These are phyloP conservation scores for Sphagnum tenellum DNA, from an alignment of 225 moss, liverwort and hornwort genomes.

Conservation along the genomic window DNA sequence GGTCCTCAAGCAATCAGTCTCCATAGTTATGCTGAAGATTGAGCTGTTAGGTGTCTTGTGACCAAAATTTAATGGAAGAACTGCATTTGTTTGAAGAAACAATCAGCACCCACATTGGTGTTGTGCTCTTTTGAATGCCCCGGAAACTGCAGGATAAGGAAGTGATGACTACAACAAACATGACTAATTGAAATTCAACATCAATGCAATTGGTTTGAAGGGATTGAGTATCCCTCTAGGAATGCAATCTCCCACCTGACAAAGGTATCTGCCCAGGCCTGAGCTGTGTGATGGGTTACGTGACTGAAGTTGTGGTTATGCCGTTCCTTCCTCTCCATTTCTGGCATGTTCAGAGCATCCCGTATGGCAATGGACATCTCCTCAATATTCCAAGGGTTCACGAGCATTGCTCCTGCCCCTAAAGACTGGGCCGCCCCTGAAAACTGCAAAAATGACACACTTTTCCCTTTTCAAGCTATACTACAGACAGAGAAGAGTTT, in stretches of 20 bases:
- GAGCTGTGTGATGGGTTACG: slow-evolving; percentile 90
- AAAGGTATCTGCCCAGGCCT: slow-evolving; percentile 98
- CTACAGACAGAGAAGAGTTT: neutral
- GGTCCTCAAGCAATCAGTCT: too few relatives aligned
- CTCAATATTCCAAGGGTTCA: slow-evolving; percentile 98
- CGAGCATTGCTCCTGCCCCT: slow-evolving; percentile 94
- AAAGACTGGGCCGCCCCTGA: slow-evolving; percentile 97
- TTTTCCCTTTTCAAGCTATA: neutral
- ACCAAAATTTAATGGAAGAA: too few relatives aligned
- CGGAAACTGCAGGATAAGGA: too few relatives aligned
- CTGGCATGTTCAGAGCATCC: slow-evolving; percentile 74
- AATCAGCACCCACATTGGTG: too few relatives aligned
- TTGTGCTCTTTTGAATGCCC: too few relatives aligned
- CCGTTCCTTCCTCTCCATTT: slow-evolving; percentile 71
- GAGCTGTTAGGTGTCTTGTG: too few relatives aligned
- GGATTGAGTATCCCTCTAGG: too few relatives aligned
- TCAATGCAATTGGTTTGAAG: too few relatives aligned
- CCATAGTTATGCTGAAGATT: too few relatives aligned
- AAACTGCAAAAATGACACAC: slow-evolving; percentile 27
- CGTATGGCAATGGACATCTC: slow-evolving; percentile 92
- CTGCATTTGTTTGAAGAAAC: too few relatives aligned
- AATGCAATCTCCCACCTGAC: slow-evolving; percentile 34
- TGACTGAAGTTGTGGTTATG: slow-evolving; percentile 90
- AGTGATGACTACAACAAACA: too few relatives aligned
- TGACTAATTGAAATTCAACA: neutral